phyloP scores from a whole-genome alignment of 257 asterid species.

The Fraxinus excelsior region DNA sequence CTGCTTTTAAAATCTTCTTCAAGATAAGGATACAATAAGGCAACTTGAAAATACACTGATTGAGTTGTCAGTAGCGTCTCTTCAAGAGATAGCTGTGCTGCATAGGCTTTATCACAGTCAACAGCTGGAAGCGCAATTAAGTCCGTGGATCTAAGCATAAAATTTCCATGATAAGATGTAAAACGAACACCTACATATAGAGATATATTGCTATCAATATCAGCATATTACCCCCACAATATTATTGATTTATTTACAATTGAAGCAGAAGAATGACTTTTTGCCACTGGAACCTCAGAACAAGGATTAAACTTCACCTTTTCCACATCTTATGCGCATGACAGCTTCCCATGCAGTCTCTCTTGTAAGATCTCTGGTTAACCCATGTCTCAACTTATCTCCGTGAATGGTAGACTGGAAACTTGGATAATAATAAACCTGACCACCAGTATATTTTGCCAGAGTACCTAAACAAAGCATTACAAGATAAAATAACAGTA shows the following conservation, averaged over 20 bases:
- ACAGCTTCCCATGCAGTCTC: conserved; percentile 99
- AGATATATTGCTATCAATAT: conserved; percentile 17
- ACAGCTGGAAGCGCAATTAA: conserved; percentile 95
- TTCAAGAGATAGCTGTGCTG: conserved; percentile 89
- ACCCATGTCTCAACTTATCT: conserved; percentile 83
- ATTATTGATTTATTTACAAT: conserved; percentile 5
- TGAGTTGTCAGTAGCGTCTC: conserved; percentile 84
- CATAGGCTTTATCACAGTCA: conserved; percentile 98
- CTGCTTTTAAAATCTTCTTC: conserved; percentile 13
- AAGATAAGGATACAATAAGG: conserved; percentile 89
- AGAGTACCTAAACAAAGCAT: conserved; percentile 64
- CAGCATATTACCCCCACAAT: conserved; percentile 25
- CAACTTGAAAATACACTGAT: conserved; percentile 91
- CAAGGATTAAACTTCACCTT: conserved; percentile 50
- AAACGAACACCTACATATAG: conserved; percentile 81
- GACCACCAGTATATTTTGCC: conserved; percentile 98
- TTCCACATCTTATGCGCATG: conserved; percentile 98
- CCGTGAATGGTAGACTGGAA: conserved; percentile 66
- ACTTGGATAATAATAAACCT: conserved; percentile 89
- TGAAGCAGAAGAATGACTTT: conserved; percentile 21
- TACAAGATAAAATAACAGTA: conserved; percentile 19
- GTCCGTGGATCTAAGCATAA: conserved; percentile 97
- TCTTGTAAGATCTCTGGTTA: conserved; percentile 89
- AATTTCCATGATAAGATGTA: conserved; percentile 95
- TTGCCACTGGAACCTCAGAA: conserved; percentile 15